phyloP scores from a whole-genome alignment of 371 early-diverging fungal species.

The Synchytrium microbalum region DNA sequence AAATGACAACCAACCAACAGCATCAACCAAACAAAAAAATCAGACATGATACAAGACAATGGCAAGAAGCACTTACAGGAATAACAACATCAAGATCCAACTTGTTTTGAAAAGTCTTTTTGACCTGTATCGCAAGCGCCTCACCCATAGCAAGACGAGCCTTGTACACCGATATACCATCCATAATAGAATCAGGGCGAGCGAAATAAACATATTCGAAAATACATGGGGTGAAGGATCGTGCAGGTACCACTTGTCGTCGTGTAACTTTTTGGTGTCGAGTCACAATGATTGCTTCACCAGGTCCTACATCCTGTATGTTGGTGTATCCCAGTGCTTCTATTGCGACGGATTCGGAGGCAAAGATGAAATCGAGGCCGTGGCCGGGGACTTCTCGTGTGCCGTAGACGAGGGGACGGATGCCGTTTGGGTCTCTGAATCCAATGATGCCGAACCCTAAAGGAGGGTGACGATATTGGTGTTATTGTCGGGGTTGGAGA shows the following conservation, averaged over 20 bases:
- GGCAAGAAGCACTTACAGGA: constrained; percentile 55
- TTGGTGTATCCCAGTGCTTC: constrained; percentile 84
- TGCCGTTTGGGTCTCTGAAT: constrained; percentile 80
- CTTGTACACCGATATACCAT: constrained; percentile 96
- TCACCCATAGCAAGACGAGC: constrained; percentile 95
- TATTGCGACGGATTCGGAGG: constrained; percentile 90
- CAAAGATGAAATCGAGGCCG: constrained; percentile 87
- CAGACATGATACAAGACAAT: constrained; percentile 1
- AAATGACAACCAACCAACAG: no score
- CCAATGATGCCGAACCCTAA: constrained; percentile 22
- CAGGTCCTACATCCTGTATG: constrained; percentile 79
- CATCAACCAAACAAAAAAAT: no score
- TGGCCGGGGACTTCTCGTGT: constrained; percentile 46
- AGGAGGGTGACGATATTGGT: no score
- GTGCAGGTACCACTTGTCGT: constrained; percentile 49
- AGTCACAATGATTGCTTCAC: constrained; percentile 86
- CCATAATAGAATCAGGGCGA: constrained; percentile 93
- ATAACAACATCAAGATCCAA: constrained; percentile 93
- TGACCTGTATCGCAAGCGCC: constrained; percentile 77
- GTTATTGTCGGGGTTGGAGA: neutral
- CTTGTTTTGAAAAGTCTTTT: constrained; percentile 53
- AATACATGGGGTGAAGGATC: constrained; percentile 79
- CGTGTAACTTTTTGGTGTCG: constrained; percentile 49
- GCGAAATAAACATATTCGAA: constrained; percentile 98
- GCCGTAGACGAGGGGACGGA: constrained; percentile 89